phyloP scores from a whole-genome alignment of 2,329 filamentous ascomycete genomes.

The Sordariomycetes sp. region DNA sequence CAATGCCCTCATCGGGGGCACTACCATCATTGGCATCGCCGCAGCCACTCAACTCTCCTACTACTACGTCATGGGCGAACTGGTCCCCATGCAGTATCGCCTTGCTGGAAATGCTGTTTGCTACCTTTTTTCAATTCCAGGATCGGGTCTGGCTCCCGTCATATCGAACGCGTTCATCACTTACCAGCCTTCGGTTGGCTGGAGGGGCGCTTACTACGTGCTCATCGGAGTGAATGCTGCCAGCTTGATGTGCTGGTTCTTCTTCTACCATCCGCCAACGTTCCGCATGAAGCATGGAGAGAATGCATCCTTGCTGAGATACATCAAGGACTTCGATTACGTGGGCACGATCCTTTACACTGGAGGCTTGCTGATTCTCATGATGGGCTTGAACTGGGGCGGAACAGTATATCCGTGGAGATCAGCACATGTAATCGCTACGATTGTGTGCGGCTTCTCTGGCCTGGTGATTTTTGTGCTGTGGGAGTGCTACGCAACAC shows the following conservation, averaged over 20 bases:
- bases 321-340: constrained; percentile 20
- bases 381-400: constrained; percentile 16
- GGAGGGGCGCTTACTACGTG: constrained; percentile 22
- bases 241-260: constrained; percentile 10
- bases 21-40: constrained; percentile 27
- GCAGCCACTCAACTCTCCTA: constrained; percentile 28
- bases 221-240: constrained; percentile 20
- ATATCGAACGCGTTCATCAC: constrained; percentile 16
- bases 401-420: constrained; percentile 21
- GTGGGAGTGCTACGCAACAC: constrained; percentile 15
- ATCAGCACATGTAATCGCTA: constrained; percentile 17
- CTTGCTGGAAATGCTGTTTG: constrained; percentile 17
- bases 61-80: constrained; percentile 24
- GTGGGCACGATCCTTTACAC: constrained; percentile 17
- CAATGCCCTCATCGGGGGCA: constrained; percentile 27
- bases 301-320: constrained; percentile 11
- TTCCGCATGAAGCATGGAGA: constrained; percentile 18
- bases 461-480: constrained; percentile 13
- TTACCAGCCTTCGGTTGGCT: constrained; percentile 13
- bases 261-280: constrained; percentile 22
- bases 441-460: constrained; percentile 16
- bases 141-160: constrained; percentile 14
- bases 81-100: constrained; percentile 25
- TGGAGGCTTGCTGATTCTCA: constrained; percentile 13
- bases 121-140: constrained; percentile 20